Base-by-base conservation (phyloP, 2,329 filamentous ascomycete genomes). In the Gyromitra esculenta region DNA sequence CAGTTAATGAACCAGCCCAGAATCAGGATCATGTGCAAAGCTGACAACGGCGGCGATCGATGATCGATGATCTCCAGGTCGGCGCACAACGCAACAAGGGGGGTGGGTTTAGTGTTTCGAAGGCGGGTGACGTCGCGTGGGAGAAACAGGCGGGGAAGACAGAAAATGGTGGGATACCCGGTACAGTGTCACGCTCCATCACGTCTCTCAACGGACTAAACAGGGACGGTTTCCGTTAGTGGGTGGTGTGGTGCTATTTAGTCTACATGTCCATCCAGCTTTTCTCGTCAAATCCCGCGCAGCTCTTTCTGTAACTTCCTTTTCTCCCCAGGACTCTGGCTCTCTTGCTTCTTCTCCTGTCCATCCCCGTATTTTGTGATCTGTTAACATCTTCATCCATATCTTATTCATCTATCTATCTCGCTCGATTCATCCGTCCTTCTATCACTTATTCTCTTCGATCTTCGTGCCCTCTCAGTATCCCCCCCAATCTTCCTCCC, bases 81-180 rank as follows among this genome's bases (percentile, higher is more conserved):
- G 25, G 25, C 25, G 25, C 25, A 31, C 25, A 31, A 31, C 25
- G 25, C 25, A 31, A 4, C 25, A 31, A 31, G 25, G 25, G 25
- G 25, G 25, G 25, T 31, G 25, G 25, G 25, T 31, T 31, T 31
- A 31, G 15, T 50, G 13, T 39, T 15, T 18, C 25, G n/a, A 41
- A 31, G 63, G 15, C n/a, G 45, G 35, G 57, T 69, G 71, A 74
- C 41, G 63, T 73, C 70, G 69, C 69, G 39, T 64, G 60, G 45
- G 31, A 56, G n/a, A 31, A 56, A 45, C 31, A 39, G 31, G 52
- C 15, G 50, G 50, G 50, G 52, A 41, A 31, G 39, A 48, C 41
- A 21, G 18, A 45, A 62, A 7, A 21, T 15, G 56, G 35, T 11
- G 31, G 18, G 56, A n/a, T 39, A 62, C 59, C 59, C 39, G 59